Percentiles rank a stretch among this genome's conserved stretches.
phyloP scores from a whole-genome alignment of 2,329 filamentous ascomycete species.

The Sporothrix brasiliensis region DNA sequence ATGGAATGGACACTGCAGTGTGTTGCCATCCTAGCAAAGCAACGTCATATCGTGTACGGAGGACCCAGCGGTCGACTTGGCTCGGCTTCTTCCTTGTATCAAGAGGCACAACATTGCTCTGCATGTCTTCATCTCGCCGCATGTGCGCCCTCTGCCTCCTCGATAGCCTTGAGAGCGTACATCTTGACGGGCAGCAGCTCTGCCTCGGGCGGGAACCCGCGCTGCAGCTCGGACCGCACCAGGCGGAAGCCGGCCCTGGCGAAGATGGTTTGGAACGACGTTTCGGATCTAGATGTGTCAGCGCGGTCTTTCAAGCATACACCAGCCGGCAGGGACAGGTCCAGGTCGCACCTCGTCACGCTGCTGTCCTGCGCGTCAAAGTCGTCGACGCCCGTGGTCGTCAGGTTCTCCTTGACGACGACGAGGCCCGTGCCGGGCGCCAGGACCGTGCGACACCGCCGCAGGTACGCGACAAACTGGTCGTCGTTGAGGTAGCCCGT shows the following conservation, averaged over 20 bases:
- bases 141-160: background rate
- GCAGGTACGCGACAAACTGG: constrained; percentile 69
- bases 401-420: constrained; percentile 80
- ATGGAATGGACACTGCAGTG: background rate
- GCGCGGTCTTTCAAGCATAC: background rate
- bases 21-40: too few relatives aligned
- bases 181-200: constrained; percentile 73
- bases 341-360: constrained; percentile 65
- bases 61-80: background rate
- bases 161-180: constrained; percentile 69
- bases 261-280: constrained; percentile 72
- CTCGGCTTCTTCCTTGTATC: too few relatives aligned
- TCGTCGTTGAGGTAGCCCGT: constrained; percentile 76
- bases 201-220: constrained; percentile 62
- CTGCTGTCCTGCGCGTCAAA: constrained; percentile 77
- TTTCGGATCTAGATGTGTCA: constrained; percentile 60
- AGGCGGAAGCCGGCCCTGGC: constrained; percentile 67
- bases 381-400: constrained; percentile 60
- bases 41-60: background rate
- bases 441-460: constrained; percentile 56
- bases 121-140: too few relatives aligned
- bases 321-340: too few relatives aligned
- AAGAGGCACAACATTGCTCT: background rate
- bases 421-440: constrained; percentile 54
- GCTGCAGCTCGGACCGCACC: constrained; percentile 71